Percentiles rank a stretch among this genome's conserved stretches.
These are phyloP conservation scores for Oemleria cerasiformis DNA, from an alignment of 306 rosid genomes.

Conservation along the genomic window DNA sequence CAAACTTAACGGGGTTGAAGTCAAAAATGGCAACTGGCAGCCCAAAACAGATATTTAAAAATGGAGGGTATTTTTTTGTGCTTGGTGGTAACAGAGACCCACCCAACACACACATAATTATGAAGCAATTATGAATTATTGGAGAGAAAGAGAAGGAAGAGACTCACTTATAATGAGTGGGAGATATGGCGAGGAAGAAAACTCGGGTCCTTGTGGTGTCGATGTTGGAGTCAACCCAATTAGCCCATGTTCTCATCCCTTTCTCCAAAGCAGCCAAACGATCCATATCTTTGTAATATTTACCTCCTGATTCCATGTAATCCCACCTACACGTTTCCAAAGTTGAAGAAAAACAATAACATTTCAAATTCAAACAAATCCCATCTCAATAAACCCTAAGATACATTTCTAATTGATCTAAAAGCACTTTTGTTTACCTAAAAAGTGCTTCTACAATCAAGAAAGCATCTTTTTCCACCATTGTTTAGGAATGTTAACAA, in stretches of 20 bases:
- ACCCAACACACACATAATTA: conserved; percentile 22
- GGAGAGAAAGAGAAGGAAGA: conserved; percentile 35
- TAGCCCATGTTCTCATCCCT: conserved; percentile 87
- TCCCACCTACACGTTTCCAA: conserved; percentile 76
- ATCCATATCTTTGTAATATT: conserved; percentile 77
- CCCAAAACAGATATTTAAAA: conserved; percentile 15
- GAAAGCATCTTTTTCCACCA: background rate
- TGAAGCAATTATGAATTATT: conserved; percentile 40
- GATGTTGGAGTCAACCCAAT: conserved; percentile 77
- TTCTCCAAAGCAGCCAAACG: conserved; percentile 79
- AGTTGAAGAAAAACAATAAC: background rate
- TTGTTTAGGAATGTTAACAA: background rate
- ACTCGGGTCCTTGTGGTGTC: conserved; percentile 63
- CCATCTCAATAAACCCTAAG: no score
- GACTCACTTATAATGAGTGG: conserved; percentile 74
- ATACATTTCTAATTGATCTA: background rate
- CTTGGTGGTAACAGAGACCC: conserved; percentile 13
- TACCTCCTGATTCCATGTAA: conserved; percentile 76
- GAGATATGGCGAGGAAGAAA: conserved; percentile 81
- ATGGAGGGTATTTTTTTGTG: conserved; percentile 27
- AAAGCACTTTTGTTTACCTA: background rate
- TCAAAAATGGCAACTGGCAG: conserved; percentile 21
- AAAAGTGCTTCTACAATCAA: background rate
- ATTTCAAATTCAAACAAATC: background rate
- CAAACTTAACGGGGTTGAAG: background rate